Percentiles rank a stretch among this genome's conserved stretches.
Conservation (phyloP, 2,329 filamentous ascomycete genomes). For the Paradendryphiella salina region DNA sequence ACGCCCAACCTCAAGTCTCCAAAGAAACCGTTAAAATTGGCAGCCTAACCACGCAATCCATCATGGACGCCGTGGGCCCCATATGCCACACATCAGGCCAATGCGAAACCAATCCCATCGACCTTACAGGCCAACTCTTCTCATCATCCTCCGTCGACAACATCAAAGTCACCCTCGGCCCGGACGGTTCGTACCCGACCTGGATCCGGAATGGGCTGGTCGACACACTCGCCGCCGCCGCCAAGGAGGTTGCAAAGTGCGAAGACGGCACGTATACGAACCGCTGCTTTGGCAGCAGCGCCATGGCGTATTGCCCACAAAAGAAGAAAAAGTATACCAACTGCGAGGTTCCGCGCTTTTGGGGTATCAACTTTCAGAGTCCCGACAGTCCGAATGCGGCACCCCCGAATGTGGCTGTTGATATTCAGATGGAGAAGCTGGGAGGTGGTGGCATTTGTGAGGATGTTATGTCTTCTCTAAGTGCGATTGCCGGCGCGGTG, state of each 20-base stretch:
- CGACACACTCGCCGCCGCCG: constrained; percentile 13
- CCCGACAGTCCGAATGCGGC: constrained; percentile 15
- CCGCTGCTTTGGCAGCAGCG: background rate
- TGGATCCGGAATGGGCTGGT: constrained; percentile 23
- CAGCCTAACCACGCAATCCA: constrained; percentile 15
- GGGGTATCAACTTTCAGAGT: constrained; percentile 16
- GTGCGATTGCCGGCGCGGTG: constrained; percentile 12
- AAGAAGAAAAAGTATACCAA: background rate
- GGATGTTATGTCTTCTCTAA: constrained; percentile 5
- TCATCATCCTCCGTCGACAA: background rate
- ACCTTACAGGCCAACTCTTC: constrained; percentile 1
- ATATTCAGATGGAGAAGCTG: constrained; percentile 1
- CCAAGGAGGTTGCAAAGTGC: constrained; percentile 15
- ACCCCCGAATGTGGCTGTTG: constrained; percentile 5
- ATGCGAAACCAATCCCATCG: constrained; percentile 23
- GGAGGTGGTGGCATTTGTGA: constrained; percentile 2
- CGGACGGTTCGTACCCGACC: constrained; percentile 15
- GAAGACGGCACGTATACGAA: constrained; percentile 3
- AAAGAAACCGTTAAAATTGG: constrained; percentile 29
- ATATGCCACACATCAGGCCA: constrained; percentile 21
- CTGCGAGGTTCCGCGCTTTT: constrained; percentile 2
- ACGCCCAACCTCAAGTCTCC: constrained; percentile 24
- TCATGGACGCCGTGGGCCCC: constrained; percentile 12
- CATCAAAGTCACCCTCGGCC: constrained; percentile 17
- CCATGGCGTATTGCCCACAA: constrained; percentile 1